Evolutionary conservation across 768 basidiomycete species (phyloP).

Genomic region (Lyophyllum decastes): DNA sequence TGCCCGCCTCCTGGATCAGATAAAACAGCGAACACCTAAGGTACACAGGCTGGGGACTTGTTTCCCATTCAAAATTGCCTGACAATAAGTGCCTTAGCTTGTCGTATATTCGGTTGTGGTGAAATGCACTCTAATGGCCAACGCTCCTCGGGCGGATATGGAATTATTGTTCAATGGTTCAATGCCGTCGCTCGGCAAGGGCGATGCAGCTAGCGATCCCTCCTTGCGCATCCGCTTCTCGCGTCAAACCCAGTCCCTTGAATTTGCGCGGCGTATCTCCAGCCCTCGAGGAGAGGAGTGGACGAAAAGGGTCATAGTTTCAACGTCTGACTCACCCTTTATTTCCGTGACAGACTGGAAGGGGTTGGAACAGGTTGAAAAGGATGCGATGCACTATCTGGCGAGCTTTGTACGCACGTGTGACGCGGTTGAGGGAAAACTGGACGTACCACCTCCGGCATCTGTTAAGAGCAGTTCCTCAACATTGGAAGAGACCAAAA

Average conservation of each 20-base stretch:
- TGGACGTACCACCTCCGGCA: background rate
- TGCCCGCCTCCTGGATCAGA: constrained; percentile 40
- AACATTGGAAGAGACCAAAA: background rate
- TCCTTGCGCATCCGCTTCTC: constrained; percentile 40
- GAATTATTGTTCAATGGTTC: constrained; percentile 37
- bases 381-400: constrained; percentile 24
- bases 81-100: constrained; percentile 31
- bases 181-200: constrained; percentile 7
- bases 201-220: constrained; percentile 9
- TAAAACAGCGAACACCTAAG: constrained; percentile 55
- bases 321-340: constrained; percentile 20
- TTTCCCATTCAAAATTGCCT: background rate
- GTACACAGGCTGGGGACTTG: constrained; percentile 27
- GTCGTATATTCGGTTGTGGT: constrained; percentile 37
- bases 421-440: constrained; percentile 17
- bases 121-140: constrained; percentile 55
- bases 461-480: background rate
- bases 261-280: constrained; percentile 34
- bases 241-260: constrained; percentile 31
- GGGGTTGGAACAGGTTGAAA: constrained; percentile 25
- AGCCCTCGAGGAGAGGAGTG: constrained; percentile 36
- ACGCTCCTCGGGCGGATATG: constrained; percentile 47
- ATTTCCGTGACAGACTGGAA: constrained; percentile 25
- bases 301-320: constrained; percentile 34
- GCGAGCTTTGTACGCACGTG: constrained; percentile 27